Conservation (phyloP, 208 protist genomes). For the Acanthamoeba royreba region DNA sequence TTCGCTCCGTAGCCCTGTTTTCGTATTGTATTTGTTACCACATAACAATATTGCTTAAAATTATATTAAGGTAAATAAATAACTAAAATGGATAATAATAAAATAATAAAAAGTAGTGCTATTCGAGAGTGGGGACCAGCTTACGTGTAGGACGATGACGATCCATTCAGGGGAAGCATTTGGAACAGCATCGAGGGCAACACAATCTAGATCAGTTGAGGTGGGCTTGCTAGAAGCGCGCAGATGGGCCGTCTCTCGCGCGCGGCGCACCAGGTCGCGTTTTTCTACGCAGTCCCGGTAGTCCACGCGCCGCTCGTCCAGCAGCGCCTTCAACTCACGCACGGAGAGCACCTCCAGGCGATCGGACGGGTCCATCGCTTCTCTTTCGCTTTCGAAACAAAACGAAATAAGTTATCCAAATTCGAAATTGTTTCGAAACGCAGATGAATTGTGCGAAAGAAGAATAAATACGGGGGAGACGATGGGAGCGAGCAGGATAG, state of each 20-base stretch:
- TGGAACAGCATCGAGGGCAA: not conserved
- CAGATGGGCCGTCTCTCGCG: not conserved
- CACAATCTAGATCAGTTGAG: not conserved
- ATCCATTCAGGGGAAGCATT: not conserved
- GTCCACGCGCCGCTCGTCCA: not conserved
- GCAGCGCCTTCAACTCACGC: not conserved
- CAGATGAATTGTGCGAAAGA: too few species aligned
- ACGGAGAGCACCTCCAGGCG: not conserved
- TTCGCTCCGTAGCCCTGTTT: not conserved
- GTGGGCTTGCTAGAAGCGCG: not conserved
- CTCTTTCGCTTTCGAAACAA: not conserved
- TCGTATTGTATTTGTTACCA: not conserved
- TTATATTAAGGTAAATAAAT: not conserved
- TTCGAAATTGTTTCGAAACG: too few species aligned
- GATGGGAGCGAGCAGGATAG: not conserved
- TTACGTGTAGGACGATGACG: not conserved
- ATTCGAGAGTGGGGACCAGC: not conserved
- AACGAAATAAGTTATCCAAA: not conserved
- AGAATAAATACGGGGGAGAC: not conserved
- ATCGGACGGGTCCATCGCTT: not conserved
- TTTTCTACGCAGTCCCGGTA: not conserved
- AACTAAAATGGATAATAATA: not conserved
- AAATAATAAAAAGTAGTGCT: not conserved
- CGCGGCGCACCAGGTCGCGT: not conserved
- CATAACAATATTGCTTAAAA: not conserved